These are phyloP conservation scores for Lipomyces spencermartinsiae DNA, from an alignment of 805 yeast genomes.

Conservation along the genomic window DNA sequence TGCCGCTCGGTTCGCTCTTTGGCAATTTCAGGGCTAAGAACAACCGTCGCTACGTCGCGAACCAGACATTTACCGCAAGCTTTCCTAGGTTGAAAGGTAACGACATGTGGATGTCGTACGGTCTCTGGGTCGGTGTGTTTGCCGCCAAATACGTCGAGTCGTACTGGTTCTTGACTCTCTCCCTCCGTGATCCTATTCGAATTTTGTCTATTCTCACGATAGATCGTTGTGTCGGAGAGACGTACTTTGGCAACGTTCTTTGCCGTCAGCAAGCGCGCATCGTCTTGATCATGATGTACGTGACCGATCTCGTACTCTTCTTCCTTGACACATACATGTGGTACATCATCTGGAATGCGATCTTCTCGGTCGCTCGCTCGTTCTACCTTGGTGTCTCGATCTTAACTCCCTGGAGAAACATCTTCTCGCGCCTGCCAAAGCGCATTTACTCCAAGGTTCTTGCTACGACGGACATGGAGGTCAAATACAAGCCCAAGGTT, in stretches of 20 bases:
- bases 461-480: constrained; percentile 99
- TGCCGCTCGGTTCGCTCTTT: constrained; percentile 97
- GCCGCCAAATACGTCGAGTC: constrained; percentile 90
- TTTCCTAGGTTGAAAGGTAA: constrained; percentile 80
- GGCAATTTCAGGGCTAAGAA: constrained; percentile 88
- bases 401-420: constrained; percentile 99
- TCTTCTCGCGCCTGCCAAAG: constrained; percentile 96
- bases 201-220: constrained; percentile 79
- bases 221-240: constrained; percentile 92
- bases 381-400: constrained; percentile 99
- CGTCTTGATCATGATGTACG: constrained; percentile 88
- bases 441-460: constrained; percentile 97
- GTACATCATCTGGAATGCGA: constrained; percentile 95
- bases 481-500: constrained; percentile 98
- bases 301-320: constrained; percentile 92
- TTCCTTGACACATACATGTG: constrained; percentile 99
- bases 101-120: constrained; percentile 95
- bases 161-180: constrained; percentile 85
- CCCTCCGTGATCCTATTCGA: constrained; percentile 94
- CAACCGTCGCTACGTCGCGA: constrained; percentile 86
- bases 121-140: constrained; percentile 88
- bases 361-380: constrained; percentile 96
- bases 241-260: constrained; percentile 76
- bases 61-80: constrained; percentile 94
- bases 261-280: constrained; percentile 89